Conservation (phyloP, 2,329 filamentous ascomycete genomes). For the Alternaria rosae region DNA sequence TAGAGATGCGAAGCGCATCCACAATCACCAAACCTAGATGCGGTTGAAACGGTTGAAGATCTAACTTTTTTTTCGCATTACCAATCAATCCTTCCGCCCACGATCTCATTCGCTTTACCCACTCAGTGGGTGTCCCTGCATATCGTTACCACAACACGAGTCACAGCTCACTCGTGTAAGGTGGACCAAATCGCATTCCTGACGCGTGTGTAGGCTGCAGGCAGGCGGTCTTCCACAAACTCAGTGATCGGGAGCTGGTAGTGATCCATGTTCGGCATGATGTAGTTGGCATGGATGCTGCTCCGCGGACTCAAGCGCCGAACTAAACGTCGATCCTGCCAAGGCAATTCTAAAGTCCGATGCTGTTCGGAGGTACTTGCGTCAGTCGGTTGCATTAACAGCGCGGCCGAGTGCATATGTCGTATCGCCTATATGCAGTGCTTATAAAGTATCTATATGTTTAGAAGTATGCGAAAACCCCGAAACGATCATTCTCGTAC, state of each 20-base stretch:
- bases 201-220: neutral
- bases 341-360: slow-evolving; percentile 7
- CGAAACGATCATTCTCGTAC: neutral
- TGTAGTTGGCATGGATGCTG: neutral
- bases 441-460: slow-evolving; percentile 3
- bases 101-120: slow-evolving; percentile 1
- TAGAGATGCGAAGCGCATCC: slow-evolving; percentile 2
- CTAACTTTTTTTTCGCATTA: slow-evolving; percentile 7
- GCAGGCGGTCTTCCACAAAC: neutral
- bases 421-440: slow-evolving; percentile 10
- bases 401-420: neutral
- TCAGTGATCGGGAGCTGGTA: neutral
- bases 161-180: neutral
- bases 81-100: slow-evolving; percentile 4
- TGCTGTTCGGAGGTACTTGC: neutral
- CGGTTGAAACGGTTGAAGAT: neutral
- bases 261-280: neutral
- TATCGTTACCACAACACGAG: slow-evolving; percentile 5
- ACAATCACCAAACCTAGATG: neutral
- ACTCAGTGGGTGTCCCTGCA: slow-evolving; percentile 5
- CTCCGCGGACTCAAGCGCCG: neutral
- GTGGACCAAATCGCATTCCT: neutral
- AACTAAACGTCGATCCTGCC: slow-evolving; percentile 8
- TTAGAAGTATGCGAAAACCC: neutral
- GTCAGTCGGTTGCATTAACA: slow-evolving; percentile 9